These are phyloP conservation scores for Linaria vulgaris DNA, from an alignment of 257 asterid species.

Conservation along the genomic window DNA sequence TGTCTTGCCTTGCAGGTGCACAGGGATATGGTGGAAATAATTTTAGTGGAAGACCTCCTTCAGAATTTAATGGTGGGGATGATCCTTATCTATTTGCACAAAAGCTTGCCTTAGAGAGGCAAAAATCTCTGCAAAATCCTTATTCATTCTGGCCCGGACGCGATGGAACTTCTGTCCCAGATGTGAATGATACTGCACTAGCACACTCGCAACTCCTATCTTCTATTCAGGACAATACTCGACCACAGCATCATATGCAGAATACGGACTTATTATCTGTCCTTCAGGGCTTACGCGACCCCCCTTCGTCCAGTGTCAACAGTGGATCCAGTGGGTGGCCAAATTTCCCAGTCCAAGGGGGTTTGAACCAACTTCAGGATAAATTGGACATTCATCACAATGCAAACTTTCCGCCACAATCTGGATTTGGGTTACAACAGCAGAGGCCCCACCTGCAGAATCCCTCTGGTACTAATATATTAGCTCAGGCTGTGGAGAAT, in stretches of 20 bases:
- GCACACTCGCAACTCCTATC: slow-evolving; percentile 50
- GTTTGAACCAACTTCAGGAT: slow-evolving; percentile 54
- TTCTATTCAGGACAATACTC: slow-evolving; percentile 52
- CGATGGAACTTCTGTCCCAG: slow-evolving; percentile 53
- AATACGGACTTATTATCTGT: slow-evolving; percentile 62
- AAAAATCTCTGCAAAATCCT: slow-evolving; percentile 58
- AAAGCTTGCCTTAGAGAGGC: slow-evolving; percentile 66
- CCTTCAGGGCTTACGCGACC: slow-evolving; percentile 53
- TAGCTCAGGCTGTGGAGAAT: slow-evolving; percentile 57
- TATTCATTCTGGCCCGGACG: slow-evolving; percentile 62
- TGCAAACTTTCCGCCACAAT: slow-evolving; percentile 62
- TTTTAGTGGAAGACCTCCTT: slow-evolving; percentile 40
- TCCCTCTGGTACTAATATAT: slow-evolving; percentile 40
- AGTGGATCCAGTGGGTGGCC: slow-evolving; percentile 63
- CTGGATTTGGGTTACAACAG: slow-evolving; percentile 64
- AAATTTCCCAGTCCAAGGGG: slow-evolving; percentile 71
- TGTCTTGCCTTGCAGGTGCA: slow-evolving; percentile 52
- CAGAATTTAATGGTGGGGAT: slow-evolving; percentile 55
- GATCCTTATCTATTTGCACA: slow-evolving; percentile 61
- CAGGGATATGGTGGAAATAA: slow-evolving; percentile 58
- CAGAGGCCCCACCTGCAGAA: slow-evolving; percentile 65
- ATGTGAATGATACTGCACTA: slow-evolving; percentile 50
- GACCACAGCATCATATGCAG: slow-evolving; percentile 48
- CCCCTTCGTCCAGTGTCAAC: slow-evolving; percentile 41
- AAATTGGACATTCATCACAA: slow-evolving; percentile 61